Percentiles rank a stretch among this genome's conserved stretches.
Evolutionary conservation across 495 filamentous ascomycete genomes (phyloP).

Genomic region (Penicillium manginii): DNA sequence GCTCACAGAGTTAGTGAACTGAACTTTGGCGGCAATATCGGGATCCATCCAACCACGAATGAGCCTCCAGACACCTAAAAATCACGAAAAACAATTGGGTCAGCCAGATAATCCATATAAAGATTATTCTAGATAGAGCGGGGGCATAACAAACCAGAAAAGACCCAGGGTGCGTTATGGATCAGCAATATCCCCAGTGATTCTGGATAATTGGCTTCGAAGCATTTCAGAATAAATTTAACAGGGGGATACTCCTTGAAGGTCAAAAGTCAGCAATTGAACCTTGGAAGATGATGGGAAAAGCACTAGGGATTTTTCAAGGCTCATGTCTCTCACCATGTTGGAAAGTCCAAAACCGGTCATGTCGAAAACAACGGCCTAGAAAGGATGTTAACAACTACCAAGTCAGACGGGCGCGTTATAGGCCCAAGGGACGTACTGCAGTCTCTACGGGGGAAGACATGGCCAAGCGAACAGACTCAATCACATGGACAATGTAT

Average conservation of each 20-base stretch:
- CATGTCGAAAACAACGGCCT: slow-evolving; percentile 92
- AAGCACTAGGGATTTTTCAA: neutral
- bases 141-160: slow-evolving; percentile 62
- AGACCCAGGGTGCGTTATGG: slow-evolving; percentile 95
- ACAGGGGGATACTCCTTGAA: slow-evolving; percentile 86
- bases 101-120: neutral
- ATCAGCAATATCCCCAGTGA: slow-evolving; percentile 82
- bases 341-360: slow-evolving; percentile 89
- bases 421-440: slow-evolving; percentile 53
- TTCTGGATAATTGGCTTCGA: slow-evolving; percentile 97
- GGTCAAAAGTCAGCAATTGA: neutral
- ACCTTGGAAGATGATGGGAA: neutral
- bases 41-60: slow-evolving; percentile 95
- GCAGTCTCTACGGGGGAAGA: slow-evolving; percentile 80
- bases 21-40: slow-evolving; percentile 89
- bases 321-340: slow-evolving; percentile 62
- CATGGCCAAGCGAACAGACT: slow-evolving; percentile 80
- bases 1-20: slow-evolving; percentile 80
- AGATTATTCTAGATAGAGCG: neutral
- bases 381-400: slow-evolving; percentile 16
- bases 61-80: slow-evolving; percentile 74
- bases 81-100: neutral
- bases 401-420: neutral
- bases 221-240: slow-evolving; percentile 96
- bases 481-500: slow-evolving; percentile 91